A percentile compares a stretch with the other conserved stretches of the same genome.
phyloP scores from a whole-genome alignment of 805 yeast species.

The Metschnikowia picachoensis region DNA sequence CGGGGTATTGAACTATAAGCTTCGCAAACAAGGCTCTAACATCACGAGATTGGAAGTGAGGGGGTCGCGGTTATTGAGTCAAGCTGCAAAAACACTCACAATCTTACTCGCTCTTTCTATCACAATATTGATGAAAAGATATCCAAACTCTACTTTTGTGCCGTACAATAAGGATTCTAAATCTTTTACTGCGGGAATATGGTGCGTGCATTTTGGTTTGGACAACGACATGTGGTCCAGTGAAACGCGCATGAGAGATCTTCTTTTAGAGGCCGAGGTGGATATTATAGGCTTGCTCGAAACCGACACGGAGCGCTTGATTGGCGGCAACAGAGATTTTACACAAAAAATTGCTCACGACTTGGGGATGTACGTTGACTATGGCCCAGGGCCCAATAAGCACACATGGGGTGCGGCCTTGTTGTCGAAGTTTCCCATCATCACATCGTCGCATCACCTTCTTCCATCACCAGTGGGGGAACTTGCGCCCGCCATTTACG shows the following conservation, averaged over 20 bases:
- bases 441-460: conserved; percentile 85
- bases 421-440: conserved; percentile 89
- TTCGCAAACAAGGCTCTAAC: conserved; percentile 23
- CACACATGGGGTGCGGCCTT: conserved; percentile 98
- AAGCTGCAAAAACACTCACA: conserved; percentile 33
- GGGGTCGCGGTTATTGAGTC: conserved; percentile 19
- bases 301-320: conserved; percentile 87
- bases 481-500: conserved; percentile 96
- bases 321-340: conserved; percentile 93
- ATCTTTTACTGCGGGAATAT: conserved; percentile 88
- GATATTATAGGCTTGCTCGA: conserved; percentile 91
- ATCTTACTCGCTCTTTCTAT: conserved; percentile 50
- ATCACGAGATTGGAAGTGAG: conserved; percentile 21
- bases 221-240: conserved; percentile 99
- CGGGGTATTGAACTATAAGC: conserved; percentile 46
- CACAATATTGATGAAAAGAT: conserved; percentile 53
- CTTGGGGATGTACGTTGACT: conserved; percentile 90
- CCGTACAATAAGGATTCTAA: conserved; percentile 48
- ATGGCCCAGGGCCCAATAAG: conserved; percentile 96
- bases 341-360: conserved; percentile 91
- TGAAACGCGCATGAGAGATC: conserved; percentile 82
- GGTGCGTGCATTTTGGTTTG: conserved; percentile 97
- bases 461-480: conserved; percentile 97
- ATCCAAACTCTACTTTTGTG: conserved; percentile 63
- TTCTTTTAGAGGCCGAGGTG: conserved; percentile 79